Base-by-base conservation (phyloP, 345 rosid genomes). In the Adansonia digitata region DNA sequence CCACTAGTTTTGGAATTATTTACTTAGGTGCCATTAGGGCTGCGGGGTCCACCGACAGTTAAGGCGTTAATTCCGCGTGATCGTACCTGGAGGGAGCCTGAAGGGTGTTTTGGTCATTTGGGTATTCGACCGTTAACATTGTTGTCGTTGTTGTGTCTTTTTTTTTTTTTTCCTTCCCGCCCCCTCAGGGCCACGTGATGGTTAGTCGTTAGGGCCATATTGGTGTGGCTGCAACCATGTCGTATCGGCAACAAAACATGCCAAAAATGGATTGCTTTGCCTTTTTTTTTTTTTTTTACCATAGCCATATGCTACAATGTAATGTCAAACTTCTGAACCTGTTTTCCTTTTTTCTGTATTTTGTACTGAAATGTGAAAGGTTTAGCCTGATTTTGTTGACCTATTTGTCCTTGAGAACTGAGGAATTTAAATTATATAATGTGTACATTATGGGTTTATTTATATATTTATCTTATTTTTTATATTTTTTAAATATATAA, bases 41-140 rank as follows among this genome's bases (percentile, higher is more conserved):
- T 1, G 34, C 22, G 79, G 94, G 93, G 46, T 85, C 94, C 82
- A 83, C 82, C 82, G 91, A 81, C 97, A 64, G 98, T 93, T 87
- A 83, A 77, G 88, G 87, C 89, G 88, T 88, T 80, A 86, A 88
- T 80, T 85, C 86, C 87, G 87, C 88, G 15, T 76, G 72, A 72
- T 81, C 72, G 81, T 68, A 74, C 63, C 59, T 5, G 69, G 71
- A n/a, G 71, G 46, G 35, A 2, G 43, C 5, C 4, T 0, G 52
- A 18, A 34, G 86, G 89, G 76, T 76, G 7, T 75, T 81, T 75
- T 26, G 2, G 62, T 26, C 35, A 57, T 57, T 57, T 27, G 35
- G 14, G 8, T 27, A 27, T 12, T 57, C 35, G 62, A 57, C 62
- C 62, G 62, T 57, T 57, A 57, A 57, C 13, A 12, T 57, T 57